Base-by-base conservation (phyloP, 176 grass and related monocot genomes). In the Olyra latifolia region DNA sequence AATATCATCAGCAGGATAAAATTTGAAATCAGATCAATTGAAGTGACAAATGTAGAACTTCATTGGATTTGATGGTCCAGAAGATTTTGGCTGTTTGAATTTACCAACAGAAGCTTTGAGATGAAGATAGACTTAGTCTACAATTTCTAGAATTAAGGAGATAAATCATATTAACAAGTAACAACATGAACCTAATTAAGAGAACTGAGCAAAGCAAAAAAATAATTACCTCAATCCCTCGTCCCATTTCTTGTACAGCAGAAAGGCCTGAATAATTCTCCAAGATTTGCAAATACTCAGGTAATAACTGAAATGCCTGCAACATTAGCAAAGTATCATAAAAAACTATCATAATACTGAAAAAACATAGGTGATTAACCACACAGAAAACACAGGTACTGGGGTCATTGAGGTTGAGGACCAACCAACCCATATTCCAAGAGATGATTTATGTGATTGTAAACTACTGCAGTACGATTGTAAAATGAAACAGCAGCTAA, bases 261-360 rank as follows among this genome's bases (percentile, higher is more conserved):
- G 84, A 88, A 83, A 99, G 90, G 55, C 90, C 76, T 86, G 96
- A 87, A 86, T 95, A 99, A 89, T 93, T 99, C 69, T 99, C 96
- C 88, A 99, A 91, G 77, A 99, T 62, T 95, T 99, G 96, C 84
- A 99, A 89, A 89, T 90, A 99, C 58, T 99, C 96, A 12, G 92
- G 96, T 82, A 99, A 91, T 55, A 99, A 92, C 55, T 88, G 90
- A 87, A 99, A 99, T 61, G 96, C 96, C 96, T 99, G 71, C 73
- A 83, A 57, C 78, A 84, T 61, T 19, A 74, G 76, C 17, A 86
- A 66, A 62, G 24, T 89, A 48, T 40, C 71, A 89, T 85, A 77
- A 82, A 56, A 54, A 42, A 46, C 28, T 19, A 70, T 38, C 77
- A 89, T 64, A 49, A 65, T 47, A 71, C 42, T 46, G 48, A 42